Percentiles rank a stretch among this genome's conserved stretches.
Evolutionary conservation across 1,284 basidiomycete genomes (phyloP).

Genomic region (Puccinia triticina): DNA sequence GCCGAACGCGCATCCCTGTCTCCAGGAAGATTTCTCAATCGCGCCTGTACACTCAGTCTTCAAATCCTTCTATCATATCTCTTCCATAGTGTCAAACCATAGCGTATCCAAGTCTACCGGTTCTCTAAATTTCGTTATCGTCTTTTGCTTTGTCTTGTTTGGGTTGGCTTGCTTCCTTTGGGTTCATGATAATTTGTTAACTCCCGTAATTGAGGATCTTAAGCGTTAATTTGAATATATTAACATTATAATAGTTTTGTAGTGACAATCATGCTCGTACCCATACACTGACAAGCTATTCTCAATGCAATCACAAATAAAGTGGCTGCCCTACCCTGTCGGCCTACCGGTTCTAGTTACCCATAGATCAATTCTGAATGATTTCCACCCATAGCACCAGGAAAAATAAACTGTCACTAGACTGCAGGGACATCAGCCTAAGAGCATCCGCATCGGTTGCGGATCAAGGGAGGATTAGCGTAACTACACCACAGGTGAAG

Average conservation of each 20-base stretch:
- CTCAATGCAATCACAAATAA: no score
- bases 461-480: no score
- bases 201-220: not conserved
- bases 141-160: not conserved
- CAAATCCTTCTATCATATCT: not conserved
- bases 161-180: not conserved
- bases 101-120: not conserved
- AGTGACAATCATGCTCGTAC: not conserved
- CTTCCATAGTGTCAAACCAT: not conserved
- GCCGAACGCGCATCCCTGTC: not conserved
- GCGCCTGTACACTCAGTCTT: not conserved
- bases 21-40: not conserved
- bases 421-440: no score
- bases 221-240: not conserved
- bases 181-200: not conserved
- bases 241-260: not conserved
- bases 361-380: no score
- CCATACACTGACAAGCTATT: not conserved
- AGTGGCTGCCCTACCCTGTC: no score
- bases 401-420: no score
- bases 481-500: no score
- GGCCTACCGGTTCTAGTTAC: no score
- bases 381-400: no score
- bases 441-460: no score
- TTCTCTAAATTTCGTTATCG: not conserved